Conservation (phyloP, 805 yeast genomes). For the Metschnikowia orientalis region DNA sequence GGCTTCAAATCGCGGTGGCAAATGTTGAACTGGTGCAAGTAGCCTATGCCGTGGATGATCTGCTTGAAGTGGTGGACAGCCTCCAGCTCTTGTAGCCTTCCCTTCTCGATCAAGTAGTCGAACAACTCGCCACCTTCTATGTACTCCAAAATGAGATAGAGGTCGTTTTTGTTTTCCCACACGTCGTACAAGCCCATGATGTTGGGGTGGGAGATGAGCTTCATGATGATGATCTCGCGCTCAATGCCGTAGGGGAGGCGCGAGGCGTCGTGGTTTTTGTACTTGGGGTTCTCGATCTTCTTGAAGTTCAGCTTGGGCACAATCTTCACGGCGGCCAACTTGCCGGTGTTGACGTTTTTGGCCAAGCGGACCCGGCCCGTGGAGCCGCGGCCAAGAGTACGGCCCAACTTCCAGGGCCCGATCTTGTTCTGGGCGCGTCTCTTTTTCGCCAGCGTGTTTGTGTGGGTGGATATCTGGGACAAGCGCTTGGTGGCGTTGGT, state of each 20-base stretch:
- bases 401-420: conserved; percentile 96
- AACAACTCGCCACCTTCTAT: conserved; percentile 97
- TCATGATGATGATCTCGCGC: conserved; percentile 82
- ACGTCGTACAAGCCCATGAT: conserved; percentile 78
- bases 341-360: conserved; percentile 75
- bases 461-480: conserved; percentile 45
- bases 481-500: conserved; percentile 46
- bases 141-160: conserved; percentile 87
- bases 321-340: conserved; percentile 93
- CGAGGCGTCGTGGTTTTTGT: conserved; percentile 42
- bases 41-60: conserved; percentile 75
- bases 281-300: conserved; percentile 43
- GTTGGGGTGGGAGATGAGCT: conserved; percentile 70
- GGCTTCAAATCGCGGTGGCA: conserved; percentile 88
- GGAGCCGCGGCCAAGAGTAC: conserved; percentile 94
- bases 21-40: conserved; percentile 81
- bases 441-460: conserved; percentile 39
- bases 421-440: conserved; percentile 52
- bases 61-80: conserved; percentile 88
- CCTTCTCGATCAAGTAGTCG: conserved; percentile 84
- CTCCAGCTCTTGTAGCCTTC: conserved; percentile 82
- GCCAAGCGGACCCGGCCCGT: conserved; percentile 94
- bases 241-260: conserved; percentile 79
- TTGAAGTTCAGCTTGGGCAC: conserved; percentile 80
- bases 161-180: conserved; percentile 80